Evolutionary conservation across 192 early-diverging fungal genomes (phyloP), one percentile per base, ranked within the genome.

Genomic region (Podila verticillata): DNA sequence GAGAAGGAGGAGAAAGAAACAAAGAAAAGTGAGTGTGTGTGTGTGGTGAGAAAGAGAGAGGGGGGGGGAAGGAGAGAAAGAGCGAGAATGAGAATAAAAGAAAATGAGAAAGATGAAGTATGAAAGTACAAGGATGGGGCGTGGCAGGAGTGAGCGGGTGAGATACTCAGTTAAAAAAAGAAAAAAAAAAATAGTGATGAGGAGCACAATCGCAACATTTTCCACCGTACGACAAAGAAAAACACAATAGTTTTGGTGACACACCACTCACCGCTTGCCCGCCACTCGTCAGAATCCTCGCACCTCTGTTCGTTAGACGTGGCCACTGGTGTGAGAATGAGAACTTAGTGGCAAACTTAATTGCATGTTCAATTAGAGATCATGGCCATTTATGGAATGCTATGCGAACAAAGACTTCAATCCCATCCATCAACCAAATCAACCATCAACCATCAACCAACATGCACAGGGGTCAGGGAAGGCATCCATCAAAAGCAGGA

Each of bases 391-490:
- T 44, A 44, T 44, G 39, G 13, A 44, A 15, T 15, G 13, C 12
- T 9, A 44, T 44, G 39, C 39, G 17, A 44, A 44, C 39, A n/a
- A n/a, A n/a, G n/a, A 47, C 51, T 28, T 30, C 58, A 60, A 20
- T 60, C 58, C 19, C 58, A 60, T 26, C 17, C 58, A 60, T 15
- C 17, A 28, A 39, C 24, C 61, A 47, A 5, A 60, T 26, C 13
- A 24, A 51, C n/a, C n/a, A 10, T 4, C 29, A 28, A 22, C 31
- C 66, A 68, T 36, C 19, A 20, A 13, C 56, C 48, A 49, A 32
- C 22, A n/a, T 20, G 56, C 48, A 57, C 20, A 67, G 2, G 32
- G 66, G 67, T 32, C 74, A 75, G 19, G 57, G 62, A 20, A 12
- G 36, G 32, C 9, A 17, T 15, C 19, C 63, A 20, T 48, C 24